These are phyloP conservation scores for Chionographis japonica DNA, from an alignment of 106 monocot genomes.

Conservation along the genomic window DNA sequence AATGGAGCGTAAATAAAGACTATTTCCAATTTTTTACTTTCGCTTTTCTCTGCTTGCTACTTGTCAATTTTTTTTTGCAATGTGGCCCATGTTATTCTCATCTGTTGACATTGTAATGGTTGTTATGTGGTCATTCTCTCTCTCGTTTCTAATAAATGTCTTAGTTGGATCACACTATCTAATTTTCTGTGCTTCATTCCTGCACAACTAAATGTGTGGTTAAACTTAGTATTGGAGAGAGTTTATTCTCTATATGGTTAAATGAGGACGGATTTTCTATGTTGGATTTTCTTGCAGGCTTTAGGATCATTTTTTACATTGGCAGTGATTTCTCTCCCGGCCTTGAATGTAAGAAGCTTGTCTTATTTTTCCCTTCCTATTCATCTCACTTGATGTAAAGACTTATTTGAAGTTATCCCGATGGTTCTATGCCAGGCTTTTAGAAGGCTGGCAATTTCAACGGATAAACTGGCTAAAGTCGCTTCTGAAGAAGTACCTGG, in stretches of 20 bases:
- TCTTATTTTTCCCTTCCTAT: background rate
- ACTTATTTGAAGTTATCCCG: background rate
- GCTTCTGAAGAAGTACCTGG: slow-evolving; percentile 41
- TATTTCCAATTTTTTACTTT: too few species aligned
- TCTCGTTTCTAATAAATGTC: too few species aligned
- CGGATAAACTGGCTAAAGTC: slow-evolving; percentile 27
- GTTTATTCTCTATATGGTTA: background rate
- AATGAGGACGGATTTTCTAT: background rate
- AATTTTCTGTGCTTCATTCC: too few species aligned
- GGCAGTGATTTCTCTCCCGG: slow-evolving; percentile 24
- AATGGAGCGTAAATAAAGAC: too few species aligned
- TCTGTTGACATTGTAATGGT: too few species aligned
- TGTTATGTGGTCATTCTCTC: too few species aligned
- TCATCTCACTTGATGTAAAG: background rate
- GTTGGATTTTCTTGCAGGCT: slow-evolving; percentile 13
- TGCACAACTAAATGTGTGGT: too few species aligned
- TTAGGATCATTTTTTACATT: slow-evolving; percentile 29
- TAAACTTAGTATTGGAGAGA: background rate
- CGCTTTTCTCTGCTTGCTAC: too few species aligned
- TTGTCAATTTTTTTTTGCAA: too few species aligned
- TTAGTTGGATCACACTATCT: too few species aligned
- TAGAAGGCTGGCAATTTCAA: slow-evolving; percentile 15
- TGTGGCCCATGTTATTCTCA: too few species aligned
- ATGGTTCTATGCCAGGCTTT: slow-evolving; percentile 13
- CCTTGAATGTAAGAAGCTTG: slow-evolving; percentile 18